These are phyloP conservation scores for Penicillium cinerascens DNA, from an alignment of 495 filamentous ascomycete genomes.

Conservation along the genomic window DNA sequence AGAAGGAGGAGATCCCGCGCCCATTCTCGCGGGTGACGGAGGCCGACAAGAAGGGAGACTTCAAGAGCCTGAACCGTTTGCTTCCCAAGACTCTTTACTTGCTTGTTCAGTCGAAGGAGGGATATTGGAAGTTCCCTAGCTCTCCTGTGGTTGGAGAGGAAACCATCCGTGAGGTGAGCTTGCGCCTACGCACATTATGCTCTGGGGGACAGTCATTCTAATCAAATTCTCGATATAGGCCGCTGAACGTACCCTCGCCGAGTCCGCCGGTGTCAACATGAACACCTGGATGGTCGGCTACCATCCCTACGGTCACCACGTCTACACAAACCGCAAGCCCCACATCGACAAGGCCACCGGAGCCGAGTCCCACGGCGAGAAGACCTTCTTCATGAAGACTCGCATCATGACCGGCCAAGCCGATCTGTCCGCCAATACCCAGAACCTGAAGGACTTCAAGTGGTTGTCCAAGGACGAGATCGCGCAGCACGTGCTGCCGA, in stretches of 20 bases:
- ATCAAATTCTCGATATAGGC: constrained; percentile 51
- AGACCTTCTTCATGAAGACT: constrained; percentile 92
- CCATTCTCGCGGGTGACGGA: constrained; percentile 70
- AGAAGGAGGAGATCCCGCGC: constrained; percentile 65
- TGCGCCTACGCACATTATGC: not conserved
- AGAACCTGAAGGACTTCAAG: constrained; percentile 76
- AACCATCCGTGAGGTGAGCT: constrained; percentile 73
- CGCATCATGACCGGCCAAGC: constrained; percentile 96
- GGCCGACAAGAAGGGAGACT: constrained; percentile 72
- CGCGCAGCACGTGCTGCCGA: constrained; percentile 51
- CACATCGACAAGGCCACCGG: constrained; percentile 36
- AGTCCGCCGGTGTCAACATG: constrained; percentile 89
- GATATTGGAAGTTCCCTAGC: constrained; percentile 76
- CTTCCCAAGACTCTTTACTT: constrained; percentile 82
- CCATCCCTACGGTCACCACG: constrained; percentile 79
- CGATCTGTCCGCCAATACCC: constrained; percentile 66
- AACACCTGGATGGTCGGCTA: constrained; percentile 97
- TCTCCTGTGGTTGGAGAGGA: constrained; percentile 64
- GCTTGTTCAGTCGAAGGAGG: constrained; percentile 64
- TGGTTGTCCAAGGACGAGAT: constrained; percentile 93
- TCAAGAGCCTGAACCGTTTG: constrained; percentile 70
- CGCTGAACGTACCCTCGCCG: constrained; percentile 69
- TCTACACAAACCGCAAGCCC: constrained; percentile 43
- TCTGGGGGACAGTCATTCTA: not conserved
- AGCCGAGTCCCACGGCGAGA: constrained; percentile 54